These are phyloP conservation scores for Iberis amara DNA, from an alignment of 441 rosid genomes.

Conservation along the genomic window DNA sequence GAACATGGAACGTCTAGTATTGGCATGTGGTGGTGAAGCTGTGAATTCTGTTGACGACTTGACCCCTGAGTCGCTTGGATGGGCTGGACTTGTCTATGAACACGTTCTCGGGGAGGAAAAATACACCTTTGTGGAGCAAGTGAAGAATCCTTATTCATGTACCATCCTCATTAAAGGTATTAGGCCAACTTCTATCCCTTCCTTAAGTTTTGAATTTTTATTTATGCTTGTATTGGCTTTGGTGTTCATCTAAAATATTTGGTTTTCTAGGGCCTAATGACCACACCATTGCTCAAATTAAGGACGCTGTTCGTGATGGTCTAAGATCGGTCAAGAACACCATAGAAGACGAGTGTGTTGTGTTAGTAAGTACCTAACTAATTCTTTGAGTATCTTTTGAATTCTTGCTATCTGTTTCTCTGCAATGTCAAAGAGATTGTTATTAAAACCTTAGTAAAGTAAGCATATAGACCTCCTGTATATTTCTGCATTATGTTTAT, in stretches of 20 bases:
- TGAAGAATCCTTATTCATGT: constrained; percentile 82
- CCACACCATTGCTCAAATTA: constrained; percentile 94
- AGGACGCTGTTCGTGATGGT: constrained; percentile 95
- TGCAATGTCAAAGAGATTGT: constrained; percentile 7
- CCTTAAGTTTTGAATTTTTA: not conserved
- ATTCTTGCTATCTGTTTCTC: constrained; percentile 8
- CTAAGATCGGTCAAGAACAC: constrained; percentile 90
- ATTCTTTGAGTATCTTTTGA: constrained; percentile 7
- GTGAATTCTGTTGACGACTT: constrained; percentile 83
- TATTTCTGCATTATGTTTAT: constrained; percentile 2
- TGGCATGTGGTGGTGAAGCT: constrained; percentile 98
- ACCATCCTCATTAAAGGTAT: constrained; percentile 87
- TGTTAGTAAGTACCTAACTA: constrained; percentile 51
- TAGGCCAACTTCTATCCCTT: constrained; percentile 4
- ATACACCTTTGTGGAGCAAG: constrained; percentile 38
- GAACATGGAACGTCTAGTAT: constrained; percentile 92
- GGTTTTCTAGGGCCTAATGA: constrained; percentile 65
- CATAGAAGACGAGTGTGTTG: constrained; percentile 82
- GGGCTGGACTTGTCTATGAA: not conserved
- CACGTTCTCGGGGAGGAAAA: not conserved
- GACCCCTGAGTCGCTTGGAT: constrained; percentile 71
- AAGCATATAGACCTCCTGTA: not conserved
- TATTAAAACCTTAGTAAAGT: not conserved
- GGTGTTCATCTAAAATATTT: not conserved
- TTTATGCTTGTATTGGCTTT: not conserved